Base-by-base conservation (phyloP, 257 asterid genomes). In the Osmanthus fragrans region DNA sequence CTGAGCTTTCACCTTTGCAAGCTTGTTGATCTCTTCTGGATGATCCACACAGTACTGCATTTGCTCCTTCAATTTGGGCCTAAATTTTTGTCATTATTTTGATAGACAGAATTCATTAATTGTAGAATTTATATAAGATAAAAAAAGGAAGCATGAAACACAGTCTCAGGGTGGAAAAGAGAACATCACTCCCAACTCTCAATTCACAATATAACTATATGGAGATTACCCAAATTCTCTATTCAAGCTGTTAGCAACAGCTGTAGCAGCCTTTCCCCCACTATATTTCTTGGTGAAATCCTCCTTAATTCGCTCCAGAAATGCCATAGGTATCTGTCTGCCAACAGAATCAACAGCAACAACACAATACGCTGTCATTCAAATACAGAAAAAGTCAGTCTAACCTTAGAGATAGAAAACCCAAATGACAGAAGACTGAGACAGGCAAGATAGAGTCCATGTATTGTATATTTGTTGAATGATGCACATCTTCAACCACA, bases 1-100 rank as follows among this genome's bases (percentile, higher is more conserved):
- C 88, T 93, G 98, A 77, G 98, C 97, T 88, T 91, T 91, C 87
- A 95, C 98, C 88, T 95, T 88, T 1, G 98, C 71, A 66, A 95
- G 85, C 88, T 95, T 95, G 80, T 87, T 93, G 82, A 95, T 82
- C 86, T 95, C 99, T 65, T 95, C 99, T 37, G 99, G 98, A 80
- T 95, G 94, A 84, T 93, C 96, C 80, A 93, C 93, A 77, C 98
- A 95, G 73, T 90, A 95, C 81, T 93, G 96, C 99, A 95, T 95
- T 77, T 95, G 98, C 84, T 95, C 99, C 89, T 93, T 95, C 90
- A 95, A 77, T 82, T 90, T 93, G 77, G 98, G 89, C 88, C 99
- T 95, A 79, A 56, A 40, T 40, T 65, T 4, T 80, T 51, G 40
- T 68, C 51, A 72, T 47, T 39, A 33, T 23, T 33, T 76, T 79